These are phyloP conservation scores for Sporothrix phasma DNA, from an alignment of 2,329 filamentous ascomycete species.

Conservation along the genomic window DNA sequence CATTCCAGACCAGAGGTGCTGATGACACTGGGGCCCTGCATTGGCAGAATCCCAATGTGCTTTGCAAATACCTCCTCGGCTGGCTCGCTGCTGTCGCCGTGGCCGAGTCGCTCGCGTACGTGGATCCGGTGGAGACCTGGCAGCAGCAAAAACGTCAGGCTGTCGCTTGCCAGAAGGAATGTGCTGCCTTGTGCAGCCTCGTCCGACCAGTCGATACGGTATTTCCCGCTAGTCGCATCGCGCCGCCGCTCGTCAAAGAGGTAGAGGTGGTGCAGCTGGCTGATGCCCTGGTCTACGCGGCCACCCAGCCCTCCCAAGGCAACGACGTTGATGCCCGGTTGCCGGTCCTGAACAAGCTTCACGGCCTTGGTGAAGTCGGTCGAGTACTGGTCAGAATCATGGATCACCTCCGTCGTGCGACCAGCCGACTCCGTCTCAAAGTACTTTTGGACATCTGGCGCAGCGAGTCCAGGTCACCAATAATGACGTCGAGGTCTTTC, in stretches of 20 bases:
- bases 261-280: slow-evolving; percentile 78
- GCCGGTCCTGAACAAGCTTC: slow-evolving; percentile 39
- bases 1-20: slow-evolving; percentile 75
- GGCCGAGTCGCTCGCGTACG: slow-evolving; percentile 40
- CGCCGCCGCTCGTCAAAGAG: slow-evolving; percentile 38
- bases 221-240: not conserved
- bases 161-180: slow-evolving; percentile 73
- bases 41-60: slow-evolving; percentile 76
- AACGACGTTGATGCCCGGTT: slow-evolving; percentile 49
- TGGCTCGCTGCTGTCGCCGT: not conserved
- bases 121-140: slow-evolving; percentile 57
- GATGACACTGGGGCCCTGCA: slow-evolving; percentile 70
- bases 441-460: slow-evolving; percentile 49
- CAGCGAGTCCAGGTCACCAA: slow-evolving; percentile 88
- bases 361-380: slow-evolving; percentile 88
- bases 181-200: slow-evolving; percentile 38
- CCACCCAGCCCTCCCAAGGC: slow-evolving; percentile 79
- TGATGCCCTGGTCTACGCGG: slow-evolving; percentile 84
- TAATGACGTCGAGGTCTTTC: slow-evolving; percentile 54
- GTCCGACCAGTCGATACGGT: slow-evolving; percentile 23
- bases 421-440: slow-evolving; percentile 43
- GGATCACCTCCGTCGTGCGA: slow-evolving; percentile 47
- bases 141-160: slow-evolving; percentile 72
- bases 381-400: slow-evolving; percentile 70
- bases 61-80: slow-evolving; percentile 53